Percentiles rank a stretch among this genome's conserved stretches.
These are phyloP conservation scores for Phytophthora rubi DNA, from an alignment of 352 stramenopile species.

Conservation along the genomic window DNA sequence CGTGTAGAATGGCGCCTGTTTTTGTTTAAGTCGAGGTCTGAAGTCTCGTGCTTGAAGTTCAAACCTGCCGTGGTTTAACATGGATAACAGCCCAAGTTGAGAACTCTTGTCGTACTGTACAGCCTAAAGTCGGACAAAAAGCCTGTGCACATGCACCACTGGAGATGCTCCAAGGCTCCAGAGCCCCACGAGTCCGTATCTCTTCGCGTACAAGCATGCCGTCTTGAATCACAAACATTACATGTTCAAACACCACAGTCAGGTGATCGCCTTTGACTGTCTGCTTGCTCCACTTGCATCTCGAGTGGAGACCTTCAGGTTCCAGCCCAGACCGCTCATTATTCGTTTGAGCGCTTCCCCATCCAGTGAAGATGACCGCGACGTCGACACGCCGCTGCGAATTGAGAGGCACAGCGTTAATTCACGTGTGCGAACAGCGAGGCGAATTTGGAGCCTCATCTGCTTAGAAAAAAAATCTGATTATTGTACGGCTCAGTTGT, in stretches of 20 bases:
- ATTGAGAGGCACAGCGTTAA: too few relatives aligned
- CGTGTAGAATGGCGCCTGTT: slow-evolving; percentile 39
- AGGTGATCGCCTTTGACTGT: neutral
- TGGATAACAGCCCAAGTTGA: neutral
- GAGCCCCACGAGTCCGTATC: neutral
- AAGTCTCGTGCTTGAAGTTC: neutral
- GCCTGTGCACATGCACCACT: neutral
- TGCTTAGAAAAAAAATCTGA: neutral
- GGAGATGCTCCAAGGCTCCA: neutral
- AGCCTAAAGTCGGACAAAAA: neutral
- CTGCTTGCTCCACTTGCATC: neutral
- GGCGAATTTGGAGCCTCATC: too few relatives aligned
- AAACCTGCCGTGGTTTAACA: neutral
- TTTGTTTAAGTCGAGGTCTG: neutral
- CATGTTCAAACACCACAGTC: neutral
- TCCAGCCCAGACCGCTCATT: slow-evolving; percentile 17
- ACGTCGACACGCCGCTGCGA: slow-evolving; percentile 4
- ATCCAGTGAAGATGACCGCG: slow-evolving; percentile 17
- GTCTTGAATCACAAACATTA: neutral
- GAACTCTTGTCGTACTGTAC: neutral
- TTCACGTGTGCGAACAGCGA: too few relatives aligned
- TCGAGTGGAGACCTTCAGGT: neutral
- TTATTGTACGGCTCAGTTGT: neutral
- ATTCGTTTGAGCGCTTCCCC: slow-evolving; percentile 16
- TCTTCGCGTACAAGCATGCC: neutral